Percentiles rank a stretch among this genome's conserved stretches.
phyloP scores from a whole-genome alignment of 179 eudicot species.

The Beta corolliflora region DNA sequence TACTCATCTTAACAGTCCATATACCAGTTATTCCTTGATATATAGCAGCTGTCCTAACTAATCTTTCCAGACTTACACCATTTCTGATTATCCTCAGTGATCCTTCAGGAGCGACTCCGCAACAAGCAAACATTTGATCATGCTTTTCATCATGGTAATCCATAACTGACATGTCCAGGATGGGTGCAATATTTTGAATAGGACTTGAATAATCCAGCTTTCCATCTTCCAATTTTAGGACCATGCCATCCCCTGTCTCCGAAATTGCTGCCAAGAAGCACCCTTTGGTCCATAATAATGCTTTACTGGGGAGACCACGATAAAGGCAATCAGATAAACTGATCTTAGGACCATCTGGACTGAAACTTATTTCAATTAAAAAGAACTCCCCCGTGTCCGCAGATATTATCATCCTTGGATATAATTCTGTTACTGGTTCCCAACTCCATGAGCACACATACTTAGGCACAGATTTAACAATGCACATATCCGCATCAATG shows the following conservation, averaged over 20 bases:
- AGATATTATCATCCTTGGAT: slow-evolving; percentile 74
- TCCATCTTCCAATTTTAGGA: slow-evolving; percentile 73
- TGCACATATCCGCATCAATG: slow-evolving; percentile 56
- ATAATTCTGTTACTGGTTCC: slow-evolving; percentile 60
- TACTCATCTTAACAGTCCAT: slow-evolving; percentile 80
- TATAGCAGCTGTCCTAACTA: slow-evolving; percentile 82
- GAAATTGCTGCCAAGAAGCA: slow-evolving; percentile 84
- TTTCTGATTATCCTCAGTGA: slow-evolving; percentile 86
- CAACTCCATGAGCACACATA: slow-evolving; percentile 91
- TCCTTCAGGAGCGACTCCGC: slow-evolving; percentile 96
- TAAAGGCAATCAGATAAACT: slow-evolving; percentile 76
- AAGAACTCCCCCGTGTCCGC: slow-evolving; percentile 79
- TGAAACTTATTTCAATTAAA: slow-evolving; percentile 58
- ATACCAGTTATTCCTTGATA: slow-evolving; percentile 92
- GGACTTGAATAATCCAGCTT: slow-evolving; percentile 56
- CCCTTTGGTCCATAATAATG: slow-evolving; percentile 76
- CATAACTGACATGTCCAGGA: slow-evolving; percentile 86
- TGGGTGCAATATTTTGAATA: slow-evolving; percentile 91
- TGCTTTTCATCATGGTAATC: slow-evolving; percentile 90
- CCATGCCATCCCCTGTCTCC: slow-evolving; percentile 96
- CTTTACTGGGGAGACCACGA: slow-evolving; percentile 65
- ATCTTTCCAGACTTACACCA: slow-evolving; percentile 85
- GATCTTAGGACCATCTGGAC: slow-evolving; percentile 55
- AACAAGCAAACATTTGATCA: slow-evolving; percentile 97
- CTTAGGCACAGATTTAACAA: slow-evolving; percentile 47